Base-by-base conservation (phyloP, 2,329 filamentous ascomycete genomes). In the Neoascochyta sp. region DNA sequence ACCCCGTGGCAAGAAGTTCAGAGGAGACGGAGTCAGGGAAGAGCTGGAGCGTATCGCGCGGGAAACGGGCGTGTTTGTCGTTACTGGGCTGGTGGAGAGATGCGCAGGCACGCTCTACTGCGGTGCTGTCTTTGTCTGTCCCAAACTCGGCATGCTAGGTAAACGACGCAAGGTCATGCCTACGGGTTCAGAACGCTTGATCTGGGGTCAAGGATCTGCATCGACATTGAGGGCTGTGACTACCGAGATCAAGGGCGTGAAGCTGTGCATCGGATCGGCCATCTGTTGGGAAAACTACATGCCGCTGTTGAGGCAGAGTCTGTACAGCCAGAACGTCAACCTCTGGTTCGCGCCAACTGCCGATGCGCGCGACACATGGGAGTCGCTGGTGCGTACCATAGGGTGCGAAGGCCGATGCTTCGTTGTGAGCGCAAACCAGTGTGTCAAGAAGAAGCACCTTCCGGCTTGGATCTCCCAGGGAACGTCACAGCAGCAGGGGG, bases 211-310 rank as follows among this genome's bases (percentile, higher is more conserved):
- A 58, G 89, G 88, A 22, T 82, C 80, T 3, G 78, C 89, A 0
- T 76, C 77, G 1, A 92, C 86, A 3, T 73, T 95, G 16, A 78
- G 78, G 41, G 89, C 88, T 3, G 78, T 95, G 1, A 82, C 78
- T 15, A 88, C 87, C 1, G 77, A 71, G 14, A 87, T 95, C 58
- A 81, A 82, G 39, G 87, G 86, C 27, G 76, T 88, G 3, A 80
- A 78, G 42, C 66, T 95, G 38, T 90, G 86, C 34, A 75, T 95
- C 37, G 89, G 83, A 0, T 80, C 84, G 3, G 90, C 88, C 3
- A 93, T 96, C 45, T 95, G 89, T 70, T 95, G 89, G 89, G 89
- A 96, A 63, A 95, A 86, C 62, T 94, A 90, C 66, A 95, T 95
- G 88, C 89, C 89, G 0, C 68, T 95, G 11, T 70, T 95, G 6